Base-by-base conservation (phyloP, 2,329 filamentous ascomycete genomes). In the Emergomyces orientalis region DNA sequence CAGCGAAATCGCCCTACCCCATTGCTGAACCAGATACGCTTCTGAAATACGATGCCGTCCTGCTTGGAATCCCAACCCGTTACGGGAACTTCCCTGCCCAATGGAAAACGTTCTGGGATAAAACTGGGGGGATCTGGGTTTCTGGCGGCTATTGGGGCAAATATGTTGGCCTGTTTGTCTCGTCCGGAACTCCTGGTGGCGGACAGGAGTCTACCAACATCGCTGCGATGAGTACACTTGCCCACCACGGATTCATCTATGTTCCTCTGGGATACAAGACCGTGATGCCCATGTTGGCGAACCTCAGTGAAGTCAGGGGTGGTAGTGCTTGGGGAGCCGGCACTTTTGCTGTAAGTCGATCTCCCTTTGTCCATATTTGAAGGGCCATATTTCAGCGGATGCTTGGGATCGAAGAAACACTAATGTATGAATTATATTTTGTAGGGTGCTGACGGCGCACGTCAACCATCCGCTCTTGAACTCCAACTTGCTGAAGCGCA, bases 61-160 rank as follows among this genome's bases (percentile, higher is more conserved):
- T 99, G 67, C 84, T 97, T 71, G 94, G 94, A 69, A 94, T 97
- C 76, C 94, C 94, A 64, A 99, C 94, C 60, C 86, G 94, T 69
- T 99, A 90, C 80, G 94, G 94, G 71, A 97, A 95, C 86, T 96
- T 96, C 84, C 92, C 93, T 58, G 90, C 88, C 22, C 94, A 99
- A 80, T 97, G 89, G 89, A 97, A 94, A 83, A 78, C 76, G 62
- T 81, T 80, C 75, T 95, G 91, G 89, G 94, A 99, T 82, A 84
- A 85, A 78, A 92, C 91, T 30, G 93, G 93, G 72, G 82, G 84
- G 69, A 89, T 94, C 77, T 97, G 94, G 94, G 79, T 82, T 65
- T 76, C 78, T 17, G 93, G 93, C 66, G 86, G 81, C 69, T 92
- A 84, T 82, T 86, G 82, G 78, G 92, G 92, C 80, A 97, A 97